Base-by-base conservation (phyloP, 1,284 basidiomycete species). In the Ustilago crameri region DNA sequence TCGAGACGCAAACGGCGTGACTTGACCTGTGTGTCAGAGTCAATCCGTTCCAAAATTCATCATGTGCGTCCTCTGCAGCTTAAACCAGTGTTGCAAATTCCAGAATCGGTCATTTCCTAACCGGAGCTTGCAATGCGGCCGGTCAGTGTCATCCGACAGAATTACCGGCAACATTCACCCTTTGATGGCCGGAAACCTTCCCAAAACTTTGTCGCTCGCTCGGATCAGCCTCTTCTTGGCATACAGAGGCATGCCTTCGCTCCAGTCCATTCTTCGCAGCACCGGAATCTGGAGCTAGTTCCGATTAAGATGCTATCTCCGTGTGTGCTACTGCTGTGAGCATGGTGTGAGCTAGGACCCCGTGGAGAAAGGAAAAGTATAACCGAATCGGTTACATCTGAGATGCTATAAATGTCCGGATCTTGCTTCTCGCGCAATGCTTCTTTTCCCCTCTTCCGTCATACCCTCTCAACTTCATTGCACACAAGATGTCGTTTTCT, bases 401-500 rank as follows among this genome's bases (percentile, higher is more conserved):
- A 37, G 18, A 37, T 10, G 26, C 18, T 12, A 34, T 23, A 22
- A 32, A 20, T 30, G 30, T 30, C 30, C 30, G 12, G 12, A 12
- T 30, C 14, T 32, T 34, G 12, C 20, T 24, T 30, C 38, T 7
- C 12, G 30, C 7, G 12, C 30, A 30, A 5, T 30, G 30, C 30
- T 30, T 30, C 30, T 8, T 17, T 24, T 35, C 20, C n/a, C 37
- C 14, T 43, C 41, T 37, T 23, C 18, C 48, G 26, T 42, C 40
- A 23, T 26, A 37, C 32, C 51, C 20, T 42, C 47, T 24, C 44
- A 35, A 44, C 46, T 46, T 35, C 18, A 26, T 22, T 30, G 12
- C 27, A n/a, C 23, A 30, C 51, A 46, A 22, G 26, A 70, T 70
- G 67, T 66, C 68, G 44, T 66, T 66, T 55, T 20, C 37, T 18